Percentiles rank a stretch among this genome's conserved stretches.
These are phyloP conservation scores for Forsythia viridissima DNA, from an alignment of 257 asterid species.

Conservation along the genomic window DNA sequence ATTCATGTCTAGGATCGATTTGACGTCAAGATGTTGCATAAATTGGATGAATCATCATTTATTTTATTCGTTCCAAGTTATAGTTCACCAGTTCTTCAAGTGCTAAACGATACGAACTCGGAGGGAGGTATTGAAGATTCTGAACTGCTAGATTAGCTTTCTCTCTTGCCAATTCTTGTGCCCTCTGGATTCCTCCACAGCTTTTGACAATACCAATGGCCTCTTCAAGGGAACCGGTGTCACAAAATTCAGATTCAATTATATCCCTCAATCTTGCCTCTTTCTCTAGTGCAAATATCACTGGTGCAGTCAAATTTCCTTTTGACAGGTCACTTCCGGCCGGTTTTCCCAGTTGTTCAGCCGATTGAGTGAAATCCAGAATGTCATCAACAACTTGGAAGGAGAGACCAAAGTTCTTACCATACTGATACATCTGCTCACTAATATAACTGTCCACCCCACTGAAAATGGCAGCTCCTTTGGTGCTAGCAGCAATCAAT, in stretches of 20 bases:
- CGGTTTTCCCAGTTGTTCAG: slow-evolving; percentile 90
- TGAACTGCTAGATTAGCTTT: slow-evolving; percentile 65
- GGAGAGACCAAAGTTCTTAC: slow-evolving; percentile 85
- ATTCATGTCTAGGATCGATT: too few species aligned
- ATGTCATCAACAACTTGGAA: slow-evolving; percentile 91
- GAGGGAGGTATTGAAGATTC: slow-evolving; percentile 66
- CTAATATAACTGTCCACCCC: slow-evolving; percentile 48
- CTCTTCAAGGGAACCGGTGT: slow-evolving; percentile 74
- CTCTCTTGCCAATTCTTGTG: slow-evolving; percentile 73
- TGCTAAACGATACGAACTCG: slow-evolving; percentile 54
- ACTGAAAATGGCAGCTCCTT: slow-evolving; percentile 89
- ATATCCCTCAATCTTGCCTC: slow-evolving; percentile 67
- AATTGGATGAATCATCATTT: slow-evolving; percentile 6
- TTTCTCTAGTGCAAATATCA: slow-evolving; percentile 70
- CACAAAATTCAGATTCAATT: slow-evolving; percentile 77
- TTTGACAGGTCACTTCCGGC: slow-evolving; percentile 86
- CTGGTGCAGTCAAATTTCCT: slow-evolving; percentile 91
- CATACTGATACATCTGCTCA: slow-evolving; percentile 82
- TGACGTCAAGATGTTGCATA: neutral
- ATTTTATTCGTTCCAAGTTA: slow-evolving; percentile 74
- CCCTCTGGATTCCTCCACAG: slow-evolving; percentile 75
- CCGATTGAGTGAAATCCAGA: slow-evolving; percentile 87
- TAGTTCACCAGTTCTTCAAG: slow-evolving; percentile 74
- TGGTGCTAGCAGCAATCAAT: slow-evolving; percentile 91
- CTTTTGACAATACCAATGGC: slow-evolving; percentile 67